Conservation (phyloP, 257 asterid genomes). For the Galeopsis tetrahit region DNA sequence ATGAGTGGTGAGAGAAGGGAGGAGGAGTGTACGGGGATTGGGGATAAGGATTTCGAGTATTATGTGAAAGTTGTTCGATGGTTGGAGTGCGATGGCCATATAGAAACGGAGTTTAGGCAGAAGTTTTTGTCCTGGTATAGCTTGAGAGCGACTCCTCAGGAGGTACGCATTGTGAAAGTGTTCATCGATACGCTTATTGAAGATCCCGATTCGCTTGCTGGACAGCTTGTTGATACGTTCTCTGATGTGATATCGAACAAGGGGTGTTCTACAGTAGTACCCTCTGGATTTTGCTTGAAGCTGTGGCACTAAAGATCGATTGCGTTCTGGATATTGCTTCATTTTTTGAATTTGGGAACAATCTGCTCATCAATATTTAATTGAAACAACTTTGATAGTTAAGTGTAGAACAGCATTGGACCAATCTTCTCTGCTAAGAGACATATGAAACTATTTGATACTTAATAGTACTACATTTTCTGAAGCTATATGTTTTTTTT, state of each 20-base stretch:
- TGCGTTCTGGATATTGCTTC: background rate
- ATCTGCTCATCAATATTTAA: slow-evolving; percentile 30
- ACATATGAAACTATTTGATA: background rate
- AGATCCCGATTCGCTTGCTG: slow-evolving; percentile 87
- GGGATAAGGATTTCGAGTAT: slow-evolving; percentile 75
- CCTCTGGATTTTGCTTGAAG: slow-evolving; percentile 82
- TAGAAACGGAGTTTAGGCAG: slow-evolving; percentile 68
- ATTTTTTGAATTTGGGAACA: background rate
- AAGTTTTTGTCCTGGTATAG: slow-evolving; percentile 96
- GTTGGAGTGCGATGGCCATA: slow-evolving; percentile 84
- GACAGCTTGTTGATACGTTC: slow-evolving; percentile 76
- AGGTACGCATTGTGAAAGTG: slow-evolving; percentile 71
- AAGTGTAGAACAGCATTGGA: background rate
- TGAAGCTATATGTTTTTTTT: background rate
- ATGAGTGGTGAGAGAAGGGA: slow-evolving; percentile 54
- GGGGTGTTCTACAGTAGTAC: slow-evolving; percentile 55
- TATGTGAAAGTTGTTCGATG: slow-evolving; percentile 82
- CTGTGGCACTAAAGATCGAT: slow-evolving; percentile 74
- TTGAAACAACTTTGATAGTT: slow-evolving; percentile 23
- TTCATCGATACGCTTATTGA: slow-evolving; percentile 72
- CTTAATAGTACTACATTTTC: background rate
- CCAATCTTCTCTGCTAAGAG: background rate
- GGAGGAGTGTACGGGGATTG: slow-evolving; percentile 52
- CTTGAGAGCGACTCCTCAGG: slow-evolving; percentile 76
- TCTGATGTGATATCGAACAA: slow-evolving; percentile 64